phyloP scores from a whole-genome alignment of 192 early-diverging fungal genomes.

The Entomortierella beljakovae region DNA sequence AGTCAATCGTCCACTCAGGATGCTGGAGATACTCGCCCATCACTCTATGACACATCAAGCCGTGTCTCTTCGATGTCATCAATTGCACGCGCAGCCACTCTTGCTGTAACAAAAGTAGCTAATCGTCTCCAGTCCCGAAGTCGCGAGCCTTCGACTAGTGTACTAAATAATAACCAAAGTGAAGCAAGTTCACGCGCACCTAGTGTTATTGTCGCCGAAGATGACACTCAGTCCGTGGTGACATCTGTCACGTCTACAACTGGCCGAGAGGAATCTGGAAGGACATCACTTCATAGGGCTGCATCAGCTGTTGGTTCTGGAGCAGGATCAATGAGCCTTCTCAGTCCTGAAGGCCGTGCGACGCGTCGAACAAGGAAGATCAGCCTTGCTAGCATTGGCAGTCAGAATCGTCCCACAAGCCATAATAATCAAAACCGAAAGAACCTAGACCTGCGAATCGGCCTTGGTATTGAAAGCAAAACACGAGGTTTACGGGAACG shows the following conservation, averaged over 20 bases:
- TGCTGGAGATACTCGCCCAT: conserved; percentile 1
- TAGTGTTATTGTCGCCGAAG: conserved; percentile 15
- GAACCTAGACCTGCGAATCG: neutral
- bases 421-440: neutral
- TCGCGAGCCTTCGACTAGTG: conserved; percentile 10
- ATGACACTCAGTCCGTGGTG: conserved; percentile 17
- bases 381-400: neutral
- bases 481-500: neutral
- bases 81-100: conserved; percentile 38
- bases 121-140: conserved; percentile 26
- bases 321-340: neutral
- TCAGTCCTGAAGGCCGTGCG: neutral
- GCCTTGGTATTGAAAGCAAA: neutral
- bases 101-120: conserved; percentile 42
- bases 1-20: neutral
- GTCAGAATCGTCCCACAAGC: too few relatives aligned
- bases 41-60: conserved; percentile 28
- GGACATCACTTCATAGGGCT: neutral
- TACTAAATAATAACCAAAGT: neutral
- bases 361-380: neutral
- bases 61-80: conserved; percentile 49
- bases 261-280: neutral
- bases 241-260: neutral
- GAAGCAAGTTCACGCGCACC: conserved; percentile 13
- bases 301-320: neutral